Evolutionary conservation across 2,329 filamentous ascomycete species (phyloP), one percentile per base, ranked within the genome.

Genomic region (Penicillium sumatraense): DNA sequence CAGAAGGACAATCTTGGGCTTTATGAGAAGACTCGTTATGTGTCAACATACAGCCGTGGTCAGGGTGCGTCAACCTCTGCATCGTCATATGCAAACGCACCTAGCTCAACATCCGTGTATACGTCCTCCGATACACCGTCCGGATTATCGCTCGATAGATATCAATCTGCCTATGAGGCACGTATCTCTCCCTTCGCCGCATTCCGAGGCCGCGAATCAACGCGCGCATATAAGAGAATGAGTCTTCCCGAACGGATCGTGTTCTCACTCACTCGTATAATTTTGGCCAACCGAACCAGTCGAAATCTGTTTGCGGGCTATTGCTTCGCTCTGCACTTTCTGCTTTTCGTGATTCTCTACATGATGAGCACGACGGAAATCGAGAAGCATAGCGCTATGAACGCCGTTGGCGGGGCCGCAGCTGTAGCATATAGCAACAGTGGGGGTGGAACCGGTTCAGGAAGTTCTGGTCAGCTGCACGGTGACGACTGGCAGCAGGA

Each of bases 21-120:
- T 7, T 99, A 99, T 73, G 95, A 99, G 75, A 99, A 98, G 82
- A 96, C 93, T 16, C 86, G 95, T 63, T 99, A 99, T 72, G 87
- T 98, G 21, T 96, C 92, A 6, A 93, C 91, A 2, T 99, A 97
- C 79, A 96, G 88, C 73, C 87, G 93, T 50, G 84, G 84, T 42
- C 84, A 83, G 13, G 81, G 82, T 5, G 82, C 84, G 18, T 75
- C 78, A 1, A 85, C 86, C 10, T 85, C 85, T 5, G 86, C 87
- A n/a, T 89, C 87, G 38, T 72, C 74, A 2, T 80, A 78, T 55
- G 81, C 83, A 33, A 80, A 81, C 53, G 91, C 88, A 66, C 88
- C 91, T 2, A 96, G 93, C 69, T 87, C 90, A 0, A 89, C 89
- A 0, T 86, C 89, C 2, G 80, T 88, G 14, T 80, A 83, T 20